Evolutionary conservation across 371 early-diverging fungal genomes (phyloP), one percentile per base, ranked within the genome.

Genomic region (Entomophthora muscae): DNA sequence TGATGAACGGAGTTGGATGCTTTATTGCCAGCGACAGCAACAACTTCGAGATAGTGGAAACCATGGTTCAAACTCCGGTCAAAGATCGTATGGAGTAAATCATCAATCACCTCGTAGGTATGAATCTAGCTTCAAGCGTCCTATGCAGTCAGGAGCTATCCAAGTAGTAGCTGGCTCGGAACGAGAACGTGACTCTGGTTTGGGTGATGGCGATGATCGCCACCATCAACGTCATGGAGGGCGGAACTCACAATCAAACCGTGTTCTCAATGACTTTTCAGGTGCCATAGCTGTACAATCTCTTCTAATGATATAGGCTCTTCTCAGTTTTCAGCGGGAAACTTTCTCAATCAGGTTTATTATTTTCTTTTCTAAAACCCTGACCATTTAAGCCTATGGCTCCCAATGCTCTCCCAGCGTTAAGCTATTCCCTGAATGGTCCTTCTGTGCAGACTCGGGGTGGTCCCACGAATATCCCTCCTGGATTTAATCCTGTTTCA

Each of bases 1-100:
- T 71, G 91, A 91, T 66, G 97, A 98, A 72, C 72, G 74, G 1
- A 91, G 90, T 21, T 98, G 99, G 99, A 79, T 84, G 65, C 79
- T 82, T 17, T 98, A 97, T 73, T 86, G 88, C 66, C 77, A 76
- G 17, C 92, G 89, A 71, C 97, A 98, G 75, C 89, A 87, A 70
- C 76, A 81, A 73, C 64, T 89, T 65, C 74, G 93, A 23, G 90
- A 89, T 26, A 12, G n/a, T 17, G 58, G 26, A 29, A 57, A 27
- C 30, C 58, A 2, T 1, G 12, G 1, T 3, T 31, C 29, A 3
- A 3, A 3, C 2, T 7, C 26, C 2, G 31, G 13, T 7, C 10
- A 2, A 26, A 57, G 58, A 21, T 29, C 29, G 21, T 29, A 26
- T 13, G 29, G 2, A 31, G 26, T 21, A 7, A 24, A 31, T 26